Base-by-base conservation (phyloP, 306 rosid genomes). In the Sesbania bispinosa region DNA sequence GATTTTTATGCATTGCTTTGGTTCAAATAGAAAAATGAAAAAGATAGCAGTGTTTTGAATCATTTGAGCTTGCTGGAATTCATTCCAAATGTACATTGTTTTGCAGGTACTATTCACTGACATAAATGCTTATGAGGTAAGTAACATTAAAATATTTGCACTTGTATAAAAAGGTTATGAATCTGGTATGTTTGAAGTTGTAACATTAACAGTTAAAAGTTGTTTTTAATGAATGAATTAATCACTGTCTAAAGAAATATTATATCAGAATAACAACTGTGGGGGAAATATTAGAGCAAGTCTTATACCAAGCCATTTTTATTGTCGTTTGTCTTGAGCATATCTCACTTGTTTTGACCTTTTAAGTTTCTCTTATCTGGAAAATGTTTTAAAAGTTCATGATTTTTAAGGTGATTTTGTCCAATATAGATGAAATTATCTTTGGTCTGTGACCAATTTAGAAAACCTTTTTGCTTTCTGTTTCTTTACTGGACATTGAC, bases 31-130 rank as follows among this genome's bases (percentile, higher is more conserved):
- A 7, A 10, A 9, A 10, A 27, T 43, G 36, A 45, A 30, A 11
- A 1, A 43, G 1, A 4, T 73, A 16, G 36, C 4, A 3, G 42
- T 75, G 3, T 48, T 53, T 62, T 70, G n/a, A 24, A 52, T 75
- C 10, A 54, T 46, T 69, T 15, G 53, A 35, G 39, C 48, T 67
- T 68, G 41, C 30, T 41, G 39, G 16, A 26, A 35, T 68, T 10
- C 59, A 46, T 30, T 69, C 45, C 54, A 18, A 6, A 38, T 33
- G 16, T 70, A 18, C 26, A 24, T 45, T 68, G 32, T 55, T 78
- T 75, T 82, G 75, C 96, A 94, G 99, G 99, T 94, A 62, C 84
- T 94, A 48, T 88, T 94, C 86, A 87, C 93, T 2, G 99, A 94
- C 76, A 51, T 91, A 23, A 94, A 82, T 76, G 96, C 99, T 52